A percentile compares a stretch with the other conserved stretches of the same genome.
Conservation (phyloP, 139 green algal genomes). For the Zygnema circumcarinatum region DNA sequence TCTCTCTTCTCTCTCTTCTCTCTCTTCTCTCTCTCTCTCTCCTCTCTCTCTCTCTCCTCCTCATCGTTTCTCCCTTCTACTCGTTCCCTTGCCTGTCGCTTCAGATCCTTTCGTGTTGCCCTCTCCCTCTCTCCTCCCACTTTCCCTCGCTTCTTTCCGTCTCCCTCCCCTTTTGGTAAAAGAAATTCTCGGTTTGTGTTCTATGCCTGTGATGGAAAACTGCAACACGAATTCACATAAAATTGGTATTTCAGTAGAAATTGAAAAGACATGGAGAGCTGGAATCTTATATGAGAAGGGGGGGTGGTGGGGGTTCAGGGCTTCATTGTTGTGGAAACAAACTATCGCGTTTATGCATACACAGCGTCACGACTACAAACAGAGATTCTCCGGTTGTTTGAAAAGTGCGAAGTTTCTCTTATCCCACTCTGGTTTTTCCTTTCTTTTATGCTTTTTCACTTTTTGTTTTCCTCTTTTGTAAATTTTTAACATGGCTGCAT, state of each 20-base stretch:
- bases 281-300: neutral
- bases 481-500: neutral
- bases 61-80: neutral
- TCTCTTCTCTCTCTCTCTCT: neutral
- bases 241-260: no score
- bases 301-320: slow-evolving; percentile 19
- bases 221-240: no score
- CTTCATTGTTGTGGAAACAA: slow-evolving; percentile 66
- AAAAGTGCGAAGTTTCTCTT: slow-evolving; percentile 27
- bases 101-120: slow-evolving; percentile 6
- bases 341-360: slow-evolving; percentile 66
- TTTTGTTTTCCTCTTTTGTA: neutral
- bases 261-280: neutral
- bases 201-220: neutral
- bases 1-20: neutral
- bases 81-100: neutral
- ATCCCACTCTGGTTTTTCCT: slow-evolving; percentile 23
- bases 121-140: neutral
- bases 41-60: neutral
- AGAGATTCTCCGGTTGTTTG: slow-evolving; percentile 57
- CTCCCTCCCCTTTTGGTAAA: neutral
- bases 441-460: slow-evolving; percentile 29
- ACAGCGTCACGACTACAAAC: slow-evolving; percentile 52
- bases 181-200: neutral
- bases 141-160: neutral